Conservation (phyloP, 2,329 filamentous ascomycete genomes). For the Talaromyces verruculosus region DNA sequence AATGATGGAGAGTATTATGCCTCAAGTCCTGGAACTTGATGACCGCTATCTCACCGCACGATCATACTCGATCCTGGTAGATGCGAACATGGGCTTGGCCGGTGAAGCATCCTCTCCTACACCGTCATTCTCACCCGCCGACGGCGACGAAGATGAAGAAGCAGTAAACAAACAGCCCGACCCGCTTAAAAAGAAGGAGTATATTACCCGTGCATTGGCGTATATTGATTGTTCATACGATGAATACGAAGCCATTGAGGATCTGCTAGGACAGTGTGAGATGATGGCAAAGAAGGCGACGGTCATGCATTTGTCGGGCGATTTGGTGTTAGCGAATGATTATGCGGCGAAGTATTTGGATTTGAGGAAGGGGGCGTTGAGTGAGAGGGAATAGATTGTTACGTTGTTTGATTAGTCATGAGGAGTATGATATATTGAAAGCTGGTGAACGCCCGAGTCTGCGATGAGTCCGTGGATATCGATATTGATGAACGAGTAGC, state of each 20-base stretch:
- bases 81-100: conserved; percentile 76
- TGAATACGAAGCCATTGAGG: conserved; percentile 67
- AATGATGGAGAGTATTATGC: conserved; percentile 68
- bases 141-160: background rate
- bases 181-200: conserved; percentile 53
- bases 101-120: conserved; percentile 40
- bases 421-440: background rate
- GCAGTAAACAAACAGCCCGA: conserved; percentile 32
- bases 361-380: conserved; percentile 49
- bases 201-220: conserved; percentile 58
- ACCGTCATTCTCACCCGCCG: background rate
- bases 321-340: conserved; percentile 63
- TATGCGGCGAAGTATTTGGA: conserved; percentile 66
- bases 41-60: conserved; percentile 62
- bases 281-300: conserved; percentile 80
- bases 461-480: background rate
- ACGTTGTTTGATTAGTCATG: no score
- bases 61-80: conserved; percentile 69
- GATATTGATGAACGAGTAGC: background rate
- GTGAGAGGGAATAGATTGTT: conserved; percentile 15
- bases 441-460: background rate
- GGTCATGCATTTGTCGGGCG: conserved; percentile 69
- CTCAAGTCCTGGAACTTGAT: conserved; percentile 72
- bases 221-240: conserved; percentile 63
- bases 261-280: conserved; percentile 69